These are phyloP conservation scores for Chlamydomonas incerta DNA, from an alignment of 139 green algal species.

Conservation along the genomic window DNA sequence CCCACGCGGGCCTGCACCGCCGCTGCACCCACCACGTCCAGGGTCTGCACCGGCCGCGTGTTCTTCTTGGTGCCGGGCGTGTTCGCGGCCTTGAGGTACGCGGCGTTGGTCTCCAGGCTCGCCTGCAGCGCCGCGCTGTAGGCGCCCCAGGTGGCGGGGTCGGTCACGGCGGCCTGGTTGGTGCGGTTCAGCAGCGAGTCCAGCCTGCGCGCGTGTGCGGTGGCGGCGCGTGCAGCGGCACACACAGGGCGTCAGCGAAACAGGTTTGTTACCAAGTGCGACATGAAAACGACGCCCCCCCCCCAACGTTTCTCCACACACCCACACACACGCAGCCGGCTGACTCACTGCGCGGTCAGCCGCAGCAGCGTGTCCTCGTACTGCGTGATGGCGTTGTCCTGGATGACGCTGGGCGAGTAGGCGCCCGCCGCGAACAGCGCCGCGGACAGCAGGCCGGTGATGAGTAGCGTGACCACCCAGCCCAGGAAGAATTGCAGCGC, in stretches of 20 bases:
- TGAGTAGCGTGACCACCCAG: constrained; percentile 46
- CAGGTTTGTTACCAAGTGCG: too few species aligned
- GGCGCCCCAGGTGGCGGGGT: constrained; percentile 22
- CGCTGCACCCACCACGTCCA: neutral
- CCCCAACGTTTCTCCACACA: too few species aligned
- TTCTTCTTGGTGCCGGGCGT: neutral
- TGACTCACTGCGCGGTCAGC: constrained; percentile 1
- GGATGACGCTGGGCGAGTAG: neutral
- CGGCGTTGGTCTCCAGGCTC: neutral
- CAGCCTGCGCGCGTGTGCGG: too few species aligned
- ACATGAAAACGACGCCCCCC: neutral
- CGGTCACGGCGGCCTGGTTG: neutral
- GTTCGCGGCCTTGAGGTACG: neutral
- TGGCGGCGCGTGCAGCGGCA: too few species aligned
- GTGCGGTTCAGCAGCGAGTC: constrained; percentile 27
- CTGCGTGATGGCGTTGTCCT: neutral
- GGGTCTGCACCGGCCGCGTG: neutral
- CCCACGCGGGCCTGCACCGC: too few species aligned
- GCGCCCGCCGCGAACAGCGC: constrained; percentile 31
- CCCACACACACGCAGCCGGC: too few species aligned
- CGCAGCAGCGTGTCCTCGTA: constrained; percentile 1
- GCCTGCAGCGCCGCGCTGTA: neutral
- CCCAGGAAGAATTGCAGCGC: constrained; percentile 20
- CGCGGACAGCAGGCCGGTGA: constrained; percentile 24
- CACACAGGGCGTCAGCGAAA: too few species aligned